phyloP scores from a whole-genome alignment of 2,329 filamentous ascomycete genomes.

The Didymella arachidicola region DNA sequence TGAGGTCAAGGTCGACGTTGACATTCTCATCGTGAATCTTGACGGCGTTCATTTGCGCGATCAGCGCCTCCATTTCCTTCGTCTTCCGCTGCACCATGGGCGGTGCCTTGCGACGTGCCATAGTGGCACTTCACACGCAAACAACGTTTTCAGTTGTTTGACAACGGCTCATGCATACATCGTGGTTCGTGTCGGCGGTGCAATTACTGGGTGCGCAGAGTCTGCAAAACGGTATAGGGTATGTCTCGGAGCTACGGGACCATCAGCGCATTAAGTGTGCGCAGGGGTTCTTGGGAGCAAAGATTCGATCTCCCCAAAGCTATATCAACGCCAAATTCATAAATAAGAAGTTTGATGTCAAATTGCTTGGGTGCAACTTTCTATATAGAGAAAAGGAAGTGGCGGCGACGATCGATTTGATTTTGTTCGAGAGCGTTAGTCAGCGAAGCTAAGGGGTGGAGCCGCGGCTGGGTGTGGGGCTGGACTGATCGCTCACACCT shows the following conservation, averaged over 20 bases:
- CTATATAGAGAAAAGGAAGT: constrained; percentile 39
- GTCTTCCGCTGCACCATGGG: constrained; percentile 33
- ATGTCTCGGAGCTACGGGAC: constrained; percentile 51
- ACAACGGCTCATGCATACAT: constrained; percentile 55
- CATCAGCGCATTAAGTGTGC: constrained; percentile 40
- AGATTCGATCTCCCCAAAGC: constrained; percentile 60
- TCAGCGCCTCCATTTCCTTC: constrained; percentile 38
- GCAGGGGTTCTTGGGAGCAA: constrained; percentile 50
- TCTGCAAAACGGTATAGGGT: constrained; percentile 7
- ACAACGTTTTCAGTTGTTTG: constrained; percentile 45
- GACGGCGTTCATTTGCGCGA: constrained; percentile 37
- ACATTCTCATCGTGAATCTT: constrained; percentile 26
- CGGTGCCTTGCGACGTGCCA: constrained; percentile 22
- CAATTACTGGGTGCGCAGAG: constrained; percentile 9
- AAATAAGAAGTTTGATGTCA: constrained; percentile 61
- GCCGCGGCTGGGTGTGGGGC: not conserved
- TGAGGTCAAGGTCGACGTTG: constrained; percentile 4
- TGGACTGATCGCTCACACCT: not conserved
- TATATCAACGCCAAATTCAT: constrained; percentile 66
- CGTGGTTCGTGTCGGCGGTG: constrained; percentile 29
- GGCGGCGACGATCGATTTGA: constrained; percentile 16
- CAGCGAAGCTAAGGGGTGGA: constrained; percentile 12
- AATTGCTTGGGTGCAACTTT: constrained; percentile 60
- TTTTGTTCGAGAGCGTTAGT: constrained; percentile 17
- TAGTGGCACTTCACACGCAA: constrained; percentile 19